Evolutionary conservation across 805 yeast genomes (phyloP), one percentile per base, ranked within the genome.

Genomic region (Candida tammaniensis): DNA sequence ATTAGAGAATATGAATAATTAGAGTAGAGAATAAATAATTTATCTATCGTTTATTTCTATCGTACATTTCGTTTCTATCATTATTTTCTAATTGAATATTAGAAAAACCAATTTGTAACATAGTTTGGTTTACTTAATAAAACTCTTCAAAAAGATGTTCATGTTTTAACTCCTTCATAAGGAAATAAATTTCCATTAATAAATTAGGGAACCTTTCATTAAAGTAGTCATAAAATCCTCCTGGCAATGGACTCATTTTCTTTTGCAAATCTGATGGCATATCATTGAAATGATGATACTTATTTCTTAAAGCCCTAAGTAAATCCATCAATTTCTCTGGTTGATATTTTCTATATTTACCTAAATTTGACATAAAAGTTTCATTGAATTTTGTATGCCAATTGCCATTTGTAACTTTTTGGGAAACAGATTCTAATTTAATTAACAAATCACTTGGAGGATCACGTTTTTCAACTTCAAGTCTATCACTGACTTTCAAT

Each of bases 271-370:
- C 74, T 7, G 61, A 70, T 1, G 96, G 96, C 52, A 89, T 62
- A 55, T 93, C 98, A 60, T 87, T 87, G 57, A 74, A 91, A 57
- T 93, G 99, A 57, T 93, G 98, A 51, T 86, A 82, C 57, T 93
- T 93, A 63, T 93, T 93, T 49, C 99, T 72, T 47, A 93, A 59
- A 0, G 96, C 96, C 39, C 99, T 68, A 39, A 93, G 60, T 33
- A 93, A 61, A 55, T 93, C 98, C 80, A 88, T 78, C 29, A 93
- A 59, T 48, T 80, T 84, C 38, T 74, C 78, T 0, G 83, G 74
- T 44, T 82, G 82, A 56, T 93, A 93, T 57, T 87, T 89, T 47
- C 99, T 73, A 55, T 87, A 93, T 52, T 86, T 86, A 13, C 95
- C 96, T 44, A 93, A 68, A 52, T 91, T 88, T 19, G 81, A 85